Percentiles rank a stretch among this genome's conserved stretches.
Conservation (phyloP, 2,329 filamentous ascomycete species). For the Monosporascus sp. region DNA sequence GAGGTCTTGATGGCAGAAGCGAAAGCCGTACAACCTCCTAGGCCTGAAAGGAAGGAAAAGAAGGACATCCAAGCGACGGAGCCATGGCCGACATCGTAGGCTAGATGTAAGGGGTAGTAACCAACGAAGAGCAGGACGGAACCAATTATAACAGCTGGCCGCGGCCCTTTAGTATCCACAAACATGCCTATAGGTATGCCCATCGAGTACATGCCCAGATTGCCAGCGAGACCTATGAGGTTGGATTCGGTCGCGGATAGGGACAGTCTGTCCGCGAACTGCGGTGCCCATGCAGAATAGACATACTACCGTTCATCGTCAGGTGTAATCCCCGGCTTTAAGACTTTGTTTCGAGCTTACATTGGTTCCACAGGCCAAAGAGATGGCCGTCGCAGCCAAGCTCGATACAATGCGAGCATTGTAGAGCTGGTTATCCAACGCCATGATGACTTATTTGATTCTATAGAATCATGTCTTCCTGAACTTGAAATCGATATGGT, state of each 20-base stretch:
- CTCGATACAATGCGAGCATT: conserved; percentile 75
- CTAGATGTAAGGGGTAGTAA: conserved; percentile 80
- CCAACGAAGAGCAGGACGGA: conserved; percentile 68
- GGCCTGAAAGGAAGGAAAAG: conserved; percentile 78
- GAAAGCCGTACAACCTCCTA: conserved; percentile 91
- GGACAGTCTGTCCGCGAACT: conserved; percentile 82
- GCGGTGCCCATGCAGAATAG: conserved; percentile 95
- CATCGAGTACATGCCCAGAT: conserved; percentile 88
- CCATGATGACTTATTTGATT: conserved; percentile 23
- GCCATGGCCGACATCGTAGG: conserved; percentile 65
- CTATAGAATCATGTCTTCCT: not conserved
- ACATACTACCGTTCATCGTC: conserved; percentile 64
- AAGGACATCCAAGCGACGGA: conserved; percentile 66
- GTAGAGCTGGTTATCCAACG: conserved; percentile 46
- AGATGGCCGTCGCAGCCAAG: conserved; percentile 76
- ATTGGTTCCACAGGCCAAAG: conserved; percentile 89
- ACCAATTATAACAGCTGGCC: conserved; percentile 72
- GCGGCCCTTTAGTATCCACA: conserved; percentile 76
- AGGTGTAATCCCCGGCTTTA: conserved; percentile 1
- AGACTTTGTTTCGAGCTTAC: conserved; percentile 43
- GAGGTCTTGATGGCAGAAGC: conserved; percentile 79
- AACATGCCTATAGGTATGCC: conserved; percentile 87
- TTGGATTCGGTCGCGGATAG: conserved; percentile 92
- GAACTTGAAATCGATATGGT: not conserved
- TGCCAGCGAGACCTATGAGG: conserved; percentile 79